A percentile compares a stretch with the other conserved stretches of the same genome.
These are phyloP conservation scores for Aspergillus brasiliensis DNA, from an alignment of 2,329 filamentous ascomycete species.

Conservation along the genomic window DNA sequence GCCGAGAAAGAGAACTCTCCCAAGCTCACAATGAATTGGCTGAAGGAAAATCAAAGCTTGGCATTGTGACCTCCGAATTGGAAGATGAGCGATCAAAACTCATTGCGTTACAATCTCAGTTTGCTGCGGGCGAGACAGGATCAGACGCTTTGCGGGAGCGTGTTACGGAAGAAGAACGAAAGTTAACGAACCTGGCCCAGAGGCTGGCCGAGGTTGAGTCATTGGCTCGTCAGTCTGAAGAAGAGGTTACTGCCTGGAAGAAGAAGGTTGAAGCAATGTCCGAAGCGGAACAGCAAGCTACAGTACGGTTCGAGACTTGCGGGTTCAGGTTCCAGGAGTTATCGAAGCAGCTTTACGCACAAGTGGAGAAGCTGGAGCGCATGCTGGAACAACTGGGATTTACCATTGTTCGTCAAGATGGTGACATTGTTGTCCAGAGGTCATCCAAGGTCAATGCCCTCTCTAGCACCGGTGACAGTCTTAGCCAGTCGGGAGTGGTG, in stretches of 20 bases:
- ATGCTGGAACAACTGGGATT: conserved; percentile 88
- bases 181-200: conserved; percentile 66
- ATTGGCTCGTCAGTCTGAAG: conserved; percentile 73
- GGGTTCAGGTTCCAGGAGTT: conserved; percentile 77
- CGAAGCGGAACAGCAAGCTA: conserved; percentile 37
- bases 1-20: conserved; percentile 55
- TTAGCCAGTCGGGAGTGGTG: conserved; percentile 37
- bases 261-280: conserved; percentile 54
- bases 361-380: conserved; percentile 80
- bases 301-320: conserved; percentile 67
- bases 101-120: conserved; percentile 66
- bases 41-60: conserved; percentile 50
- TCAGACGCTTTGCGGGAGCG: conserved; percentile 76
- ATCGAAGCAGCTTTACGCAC: conserved; percentile 77
- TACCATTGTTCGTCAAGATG: conserved; percentile 72
- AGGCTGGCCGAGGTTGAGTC: conserved; percentile 74
- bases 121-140: conserved; percentile 81
- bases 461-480: conserved; percentile 37
- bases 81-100: conserved; percentile 70
- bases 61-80: conserved; percentile 54
- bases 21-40: conserved; percentile 59
- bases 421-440: conserved; percentile 74
- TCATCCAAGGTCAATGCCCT: conserved; percentile 56
- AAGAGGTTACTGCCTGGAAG: conserved; percentile 70
- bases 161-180: conserved; percentile 74